Conservation (phyloP, 805 yeast species). For the Grigorovia yakushimaensis region DNA sequence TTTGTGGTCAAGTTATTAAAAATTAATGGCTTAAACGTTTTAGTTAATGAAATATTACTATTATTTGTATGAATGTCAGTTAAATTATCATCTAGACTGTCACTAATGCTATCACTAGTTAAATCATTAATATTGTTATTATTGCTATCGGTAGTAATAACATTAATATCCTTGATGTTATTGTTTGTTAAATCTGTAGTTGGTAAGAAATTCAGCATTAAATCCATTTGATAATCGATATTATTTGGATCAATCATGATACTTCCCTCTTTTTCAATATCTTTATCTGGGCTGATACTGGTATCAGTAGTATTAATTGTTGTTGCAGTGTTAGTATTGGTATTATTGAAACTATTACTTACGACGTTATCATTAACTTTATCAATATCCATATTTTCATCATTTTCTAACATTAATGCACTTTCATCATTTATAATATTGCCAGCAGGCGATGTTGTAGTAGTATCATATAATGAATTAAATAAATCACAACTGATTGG, state of each 20-base stretch:
- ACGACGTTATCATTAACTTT: neutral
- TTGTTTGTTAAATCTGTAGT: neutral
- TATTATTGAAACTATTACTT: neutral
- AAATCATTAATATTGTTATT: neutral
- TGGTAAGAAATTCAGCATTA: neutral
- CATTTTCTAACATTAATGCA: slow-evolving; percentile 3
- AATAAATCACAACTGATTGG: slow-evolving; percentile 9
- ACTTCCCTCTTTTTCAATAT: neutral
- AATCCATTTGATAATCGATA: neutral
- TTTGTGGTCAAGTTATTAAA: neutral
- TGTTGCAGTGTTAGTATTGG: neutral
- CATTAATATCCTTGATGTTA: neutral
- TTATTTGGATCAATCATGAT: neutral
- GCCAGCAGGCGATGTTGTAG: neutral
- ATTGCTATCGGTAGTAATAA: neutral
- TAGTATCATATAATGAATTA: slow-evolving; percentile 13
- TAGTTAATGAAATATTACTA: neutral
- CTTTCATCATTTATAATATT: slow-evolving; percentile 5
- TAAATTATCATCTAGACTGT: neutral
- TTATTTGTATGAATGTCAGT: neutral
- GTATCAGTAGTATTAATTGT: neutral
- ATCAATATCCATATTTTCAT: neutral
- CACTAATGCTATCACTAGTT: neutral
- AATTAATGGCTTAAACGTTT: neutral
- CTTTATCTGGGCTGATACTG: neutral